Evolutionary conservation across 352 stramenopile species (phyloP).

Genomic region (Phytophthora crassamura): DNA sequence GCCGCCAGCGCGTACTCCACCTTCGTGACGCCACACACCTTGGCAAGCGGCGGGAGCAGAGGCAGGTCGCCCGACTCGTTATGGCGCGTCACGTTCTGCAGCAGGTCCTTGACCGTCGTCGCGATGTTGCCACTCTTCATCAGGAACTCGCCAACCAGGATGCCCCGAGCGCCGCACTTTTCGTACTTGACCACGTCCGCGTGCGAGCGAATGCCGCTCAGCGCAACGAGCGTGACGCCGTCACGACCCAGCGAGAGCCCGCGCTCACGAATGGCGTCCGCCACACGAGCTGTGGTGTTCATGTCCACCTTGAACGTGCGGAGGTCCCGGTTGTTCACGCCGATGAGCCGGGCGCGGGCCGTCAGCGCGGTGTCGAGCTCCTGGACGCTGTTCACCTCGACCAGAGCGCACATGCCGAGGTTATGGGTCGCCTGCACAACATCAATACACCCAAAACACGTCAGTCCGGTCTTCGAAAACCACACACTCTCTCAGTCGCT

Average conservation of each 20-base stretch:
- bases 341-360: constrained; percentile 94
- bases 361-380: constrained; percentile 96
- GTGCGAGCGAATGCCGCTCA: constrained; percentile 96
- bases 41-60: constrained; percentile 69
- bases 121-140: constrained; percentile 95
- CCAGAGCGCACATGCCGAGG: constrained; percentile 97
- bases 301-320: constrained; percentile 99
- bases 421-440: constrained; percentile 73
- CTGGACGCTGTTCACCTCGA: constrained; percentile 96
- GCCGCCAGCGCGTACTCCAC: constrained; percentile 93
- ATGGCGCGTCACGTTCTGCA: constrained; percentile 44
- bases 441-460: constrained; percentile 2
- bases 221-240: constrained; percentile 90
- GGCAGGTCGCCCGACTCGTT: constrained; percentile 38
- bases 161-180: constrained; percentile 87
- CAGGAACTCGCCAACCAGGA: constrained; percentile 98
- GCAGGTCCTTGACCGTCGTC: constrained; percentile 85
- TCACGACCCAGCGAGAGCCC: constrained; percentile 74
- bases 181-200: constrained; percentile 93
- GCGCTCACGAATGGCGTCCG: constrained; percentile 77
- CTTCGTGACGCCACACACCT: constrained; percentile 96
- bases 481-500: constrained; percentile 1
- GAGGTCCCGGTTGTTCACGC: constrained; percentile 99
- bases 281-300: constrained; percentile 93
- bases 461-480: constrained; percentile 5